Evolutionary conservation across 78 protist genomes (phyloP).

Genomic region (Dictyostelium purpureum): DNA sequence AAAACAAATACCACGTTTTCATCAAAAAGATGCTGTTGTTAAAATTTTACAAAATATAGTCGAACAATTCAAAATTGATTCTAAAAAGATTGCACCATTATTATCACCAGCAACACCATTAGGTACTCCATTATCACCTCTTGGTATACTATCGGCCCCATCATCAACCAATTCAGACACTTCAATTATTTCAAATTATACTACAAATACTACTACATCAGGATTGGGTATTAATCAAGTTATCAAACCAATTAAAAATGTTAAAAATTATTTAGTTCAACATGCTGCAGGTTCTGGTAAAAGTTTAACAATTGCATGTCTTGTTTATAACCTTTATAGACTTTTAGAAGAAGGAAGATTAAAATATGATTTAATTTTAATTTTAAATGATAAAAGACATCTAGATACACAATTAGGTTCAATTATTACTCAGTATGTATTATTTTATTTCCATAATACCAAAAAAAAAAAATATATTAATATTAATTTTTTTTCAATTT

Average conservation of each 20-base stretch:
- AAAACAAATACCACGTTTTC: conserved; percentile 29
- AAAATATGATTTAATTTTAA: conserved; percentile 41
- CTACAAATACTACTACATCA: not conserved
- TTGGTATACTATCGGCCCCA: not conserved
- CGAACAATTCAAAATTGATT: conserved; percentile 26
- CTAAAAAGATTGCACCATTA: not conserved
- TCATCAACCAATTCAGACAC: conserved; percentile 12
- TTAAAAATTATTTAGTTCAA: conserved; percentile 66
- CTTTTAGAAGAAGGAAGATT: conserved; percentile 9
- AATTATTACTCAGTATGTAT: conserved; percentile 8
- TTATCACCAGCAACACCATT: conserved; percentile 12
- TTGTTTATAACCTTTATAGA: conserved; percentile 39
- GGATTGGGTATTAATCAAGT: too few relatives aligned
- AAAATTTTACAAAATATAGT: conserved; percentile 6
- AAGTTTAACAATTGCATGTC: conserved; percentile 42
- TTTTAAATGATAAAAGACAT: conserved; percentile 62
- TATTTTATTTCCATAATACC: not conserved
- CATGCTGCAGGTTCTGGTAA: conserved; percentile 82
- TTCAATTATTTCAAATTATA: not conserved
- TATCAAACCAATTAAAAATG: conserved; percentile 1
- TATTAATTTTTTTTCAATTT: not conserved
- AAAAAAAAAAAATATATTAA: not conserved
- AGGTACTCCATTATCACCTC: not conserved
- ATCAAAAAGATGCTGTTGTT: conserved; percentile 35
- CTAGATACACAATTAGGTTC: conserved; percentile 71